Base-by-base conservation (phyloP, 306 rosid species). In the Dryas alaskensis region DNA sequence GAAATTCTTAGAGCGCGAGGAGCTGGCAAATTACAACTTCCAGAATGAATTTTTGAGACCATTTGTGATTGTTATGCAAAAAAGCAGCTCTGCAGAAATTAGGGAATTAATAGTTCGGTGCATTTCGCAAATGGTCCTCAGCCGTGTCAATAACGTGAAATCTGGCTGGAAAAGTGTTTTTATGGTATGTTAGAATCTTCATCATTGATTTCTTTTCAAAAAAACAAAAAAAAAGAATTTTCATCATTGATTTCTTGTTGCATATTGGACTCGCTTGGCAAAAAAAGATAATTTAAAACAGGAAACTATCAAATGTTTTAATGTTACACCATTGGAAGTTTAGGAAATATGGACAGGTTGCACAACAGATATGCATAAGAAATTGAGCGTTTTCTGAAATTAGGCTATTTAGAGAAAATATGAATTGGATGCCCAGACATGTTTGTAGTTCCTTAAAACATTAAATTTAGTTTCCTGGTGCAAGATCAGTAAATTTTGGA, bases 101-200 rank as follows among this genome's bases (percentile, higher is more conserved):
- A 92, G 87, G 87, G 99, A 95, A 83, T 81, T 95, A 77, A 92
- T 92, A 74, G 94, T 92, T 69, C 90, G 99, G 65, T 95, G 99
- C 80, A 90, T 95, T 82, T 95, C 99, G 58, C 99, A 95, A 83
- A 95, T 95, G 99, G 96, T 95, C 82, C 99, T 95, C 84, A 90
- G 96, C 77, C 96, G 99, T 57, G 99, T 95, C 86, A 85, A 79
- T 74, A 89, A 92, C 66, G 99, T 95, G 87, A 95, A 95, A 82
- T 95, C 99, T 70, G 99, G 99, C 78, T 95, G 99, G 99, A 95
- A 92, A 86, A 95, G 99, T 80, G 99, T 95, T 84, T 90, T 95
- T 71, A 82, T 86, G 99, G 99, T 95, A 92, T 68, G 92, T 63
- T 62, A 17, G 74, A 16, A 58, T 61, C 74, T 42, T 50, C 40